These are phyloP conservation scores for Hamigera avellanea DNA, from an alignment of 495 filamentous ascomycete species.

Conservation along the genomic window DNA sequence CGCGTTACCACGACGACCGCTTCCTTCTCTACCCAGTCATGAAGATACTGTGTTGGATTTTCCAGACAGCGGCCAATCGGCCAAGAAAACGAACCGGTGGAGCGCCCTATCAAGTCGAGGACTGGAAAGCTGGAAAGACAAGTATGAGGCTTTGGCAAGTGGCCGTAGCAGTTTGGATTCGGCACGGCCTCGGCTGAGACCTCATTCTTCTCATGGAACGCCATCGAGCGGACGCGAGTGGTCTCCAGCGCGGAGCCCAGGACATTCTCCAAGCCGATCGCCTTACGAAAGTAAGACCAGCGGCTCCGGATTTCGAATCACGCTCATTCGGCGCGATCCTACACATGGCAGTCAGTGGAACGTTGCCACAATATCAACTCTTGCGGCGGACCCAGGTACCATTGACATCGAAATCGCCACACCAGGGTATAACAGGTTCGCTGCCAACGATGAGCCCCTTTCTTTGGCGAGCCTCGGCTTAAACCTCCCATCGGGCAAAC, in stretches of 20 bases:
- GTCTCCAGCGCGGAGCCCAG: not conserved
- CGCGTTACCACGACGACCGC: conserved; percentile 9
- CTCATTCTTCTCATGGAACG: conserved; percentile 15
- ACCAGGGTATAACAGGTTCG: conserved; percentile 51
- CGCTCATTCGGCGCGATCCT: conserved; percentile 81
- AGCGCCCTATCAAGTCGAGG: conserved; percentile 18
- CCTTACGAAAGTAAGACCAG: no score
- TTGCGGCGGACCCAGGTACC: conserved; percentile 18
- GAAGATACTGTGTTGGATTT: conserved; percentile 12
- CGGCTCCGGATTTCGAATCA: conserved; percentile 47
- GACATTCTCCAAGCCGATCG: not conserved
- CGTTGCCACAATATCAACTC: conserved; percentile 56
- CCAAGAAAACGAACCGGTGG: conserved; percentile 20
- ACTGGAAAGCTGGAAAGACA: conserved; percentile 14
- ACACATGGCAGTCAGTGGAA: conserved; percentile 78
- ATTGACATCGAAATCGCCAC: conserved; percentile 52
- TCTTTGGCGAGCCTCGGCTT: conserved; percentile 19
- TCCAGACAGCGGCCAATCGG: conserved; percentile 2
- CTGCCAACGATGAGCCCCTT: conserved; percentile 23
- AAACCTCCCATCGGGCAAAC: conserved; percentile 16
- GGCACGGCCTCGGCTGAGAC: conserved; percentile 20
- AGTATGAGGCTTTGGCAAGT: conserved; percentile 10
- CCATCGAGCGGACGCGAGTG: conserved; percentile 10
- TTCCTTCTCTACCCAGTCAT: conserved; percentile 20
- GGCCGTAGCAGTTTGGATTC: conserved; percentile 26